A percentile compares a stretch with the other conserved stretches of the same genome.
phyloP scores from a whole-genome alignment of 2,329 filamentous ascomycete species.

The Penicillium rolfsii region DNA sequence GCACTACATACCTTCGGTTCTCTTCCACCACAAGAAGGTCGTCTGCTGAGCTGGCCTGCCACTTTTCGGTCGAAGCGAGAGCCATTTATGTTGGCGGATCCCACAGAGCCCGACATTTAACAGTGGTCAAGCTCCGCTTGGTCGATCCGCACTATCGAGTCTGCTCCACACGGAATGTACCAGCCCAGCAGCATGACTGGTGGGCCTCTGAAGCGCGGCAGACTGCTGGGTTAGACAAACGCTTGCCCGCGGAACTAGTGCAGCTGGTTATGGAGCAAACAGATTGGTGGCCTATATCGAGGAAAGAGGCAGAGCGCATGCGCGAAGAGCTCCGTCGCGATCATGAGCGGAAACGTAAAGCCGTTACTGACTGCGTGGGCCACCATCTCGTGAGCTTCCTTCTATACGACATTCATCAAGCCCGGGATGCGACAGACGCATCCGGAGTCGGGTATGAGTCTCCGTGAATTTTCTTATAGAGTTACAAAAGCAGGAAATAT shows the following conservation, averaged over 20 bases:
- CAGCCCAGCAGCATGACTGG: constrained; percentile 8
- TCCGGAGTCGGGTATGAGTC: background rate
- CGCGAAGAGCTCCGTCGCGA: background rate
- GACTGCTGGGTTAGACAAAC: background rate
- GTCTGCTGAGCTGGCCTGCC: background rate
- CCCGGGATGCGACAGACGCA: background rate
- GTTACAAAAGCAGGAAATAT: too few relatives aligned
- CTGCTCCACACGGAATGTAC: constrained; percentile 10
- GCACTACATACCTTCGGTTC: background rate
- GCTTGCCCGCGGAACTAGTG: background rate
- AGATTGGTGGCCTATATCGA: background rate
- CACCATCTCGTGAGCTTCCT: background rate
- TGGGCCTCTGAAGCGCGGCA: background rate
- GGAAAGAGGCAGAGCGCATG: background rate
- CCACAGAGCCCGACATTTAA: background rate
- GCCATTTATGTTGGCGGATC: background rate
- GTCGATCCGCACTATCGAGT: constrained; percentile 9
- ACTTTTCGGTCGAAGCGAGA: background rate
- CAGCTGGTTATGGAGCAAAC: background rate
- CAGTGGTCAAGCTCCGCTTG: background rate
- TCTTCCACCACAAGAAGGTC: background rate
- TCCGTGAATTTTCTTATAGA: background rate
- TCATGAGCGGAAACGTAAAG: background rate
- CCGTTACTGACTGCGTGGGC: background rate
- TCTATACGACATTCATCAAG: background rate